Evolutionary conservation across 106 monocot genomes (phyloP).

Genomic region (Posidonia australis): DNA sequence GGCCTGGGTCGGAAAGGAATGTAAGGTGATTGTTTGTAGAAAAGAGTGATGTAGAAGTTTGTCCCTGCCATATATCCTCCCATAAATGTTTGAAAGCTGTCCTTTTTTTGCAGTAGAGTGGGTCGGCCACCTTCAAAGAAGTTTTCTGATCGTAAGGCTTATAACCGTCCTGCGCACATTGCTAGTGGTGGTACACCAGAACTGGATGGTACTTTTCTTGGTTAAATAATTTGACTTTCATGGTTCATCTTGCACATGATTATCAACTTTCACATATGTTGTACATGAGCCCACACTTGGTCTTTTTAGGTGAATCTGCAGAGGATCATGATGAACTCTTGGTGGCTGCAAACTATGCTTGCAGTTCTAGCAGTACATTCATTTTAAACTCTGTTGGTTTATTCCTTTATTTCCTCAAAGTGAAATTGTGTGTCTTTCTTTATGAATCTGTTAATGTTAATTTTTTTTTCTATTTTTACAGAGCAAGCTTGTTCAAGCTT

Average conservation of each 20-base stretch:
- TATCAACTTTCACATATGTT: no score
- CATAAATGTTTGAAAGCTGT: no score
- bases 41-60: no score
- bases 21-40: slow-evolving; percentile 52
- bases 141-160: slow-evolving; percentile 58
- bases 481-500: slow-evolving; percentile 33
- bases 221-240: not conserved
- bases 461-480: slow-evolving; percentile 13
- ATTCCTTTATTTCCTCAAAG: no score
- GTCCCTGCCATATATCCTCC: no score
- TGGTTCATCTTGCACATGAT: no score
- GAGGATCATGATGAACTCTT: slow-evolving; percentile 78
- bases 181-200: slow-evolving; percentile 30
- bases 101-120: slow-evolving; percentile 40
- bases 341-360: slow-evolving; percentile 50
- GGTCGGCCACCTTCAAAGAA: slow-evolving; percentile 81
- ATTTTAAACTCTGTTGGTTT: not conserved
- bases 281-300: no score
- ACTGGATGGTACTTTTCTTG: slow-evolving; percentile 33
- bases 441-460: not conserved
- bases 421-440: no score
- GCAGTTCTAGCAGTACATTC: slow-evolving; percentile 32
- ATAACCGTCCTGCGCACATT: slow-evolving; percentile 31
- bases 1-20: slow-evolving; percentile 37
- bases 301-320: slow-evolving; percentile 50